Conservation (phyloP, 805 yeast species). For the Suhomyces pyralidae region DNA sequence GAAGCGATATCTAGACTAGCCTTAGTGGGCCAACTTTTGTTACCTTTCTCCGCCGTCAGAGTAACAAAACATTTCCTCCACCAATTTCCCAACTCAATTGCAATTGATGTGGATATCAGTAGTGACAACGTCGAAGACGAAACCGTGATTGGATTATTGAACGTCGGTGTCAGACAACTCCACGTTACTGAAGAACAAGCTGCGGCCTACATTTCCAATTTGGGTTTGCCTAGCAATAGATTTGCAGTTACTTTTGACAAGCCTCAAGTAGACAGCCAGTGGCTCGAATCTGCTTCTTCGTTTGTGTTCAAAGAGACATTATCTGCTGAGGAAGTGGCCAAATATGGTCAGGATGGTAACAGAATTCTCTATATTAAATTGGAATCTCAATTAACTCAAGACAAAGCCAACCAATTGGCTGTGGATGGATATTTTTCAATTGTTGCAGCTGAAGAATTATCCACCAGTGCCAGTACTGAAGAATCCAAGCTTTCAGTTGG, state of each 20-base stretch:
- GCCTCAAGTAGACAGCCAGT: constrained; percentile 6
- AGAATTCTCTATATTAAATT: constrained; percentile 24
- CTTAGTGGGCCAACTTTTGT: constrained; percentile 33
- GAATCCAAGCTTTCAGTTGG: constrained; percentile 33
- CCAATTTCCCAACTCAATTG: constrained; percentile 28
- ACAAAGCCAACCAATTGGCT: constrained; percentile 25
- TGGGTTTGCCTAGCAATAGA: constrained; percentile 54
- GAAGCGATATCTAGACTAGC: constrained; percentile 21
- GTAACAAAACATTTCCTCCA: constrained; percentile 30
- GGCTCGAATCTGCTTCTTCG: constrained; percentile 17
- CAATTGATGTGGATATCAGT: constrained; percentile 31
- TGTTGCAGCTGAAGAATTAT: constrained; percentile 22
- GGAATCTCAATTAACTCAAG: constrained; percentile 15
- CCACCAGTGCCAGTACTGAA: constrained; percentile 22
- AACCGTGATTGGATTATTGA: constrained; percentile 43
- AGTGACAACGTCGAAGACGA: constrained; percentile 36
- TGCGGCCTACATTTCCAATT: constrained; percentile 25
- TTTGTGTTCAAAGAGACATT: constrained; percentile 20
- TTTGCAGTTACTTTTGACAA: constrained; percentile 29
- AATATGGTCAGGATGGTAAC: constrained; percentile 24
- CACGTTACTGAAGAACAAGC: constrained; percentile 34
- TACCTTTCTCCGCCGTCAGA: constrained; percentile 26
- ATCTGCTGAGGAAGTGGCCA: constrained; percentile 15
- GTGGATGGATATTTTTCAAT: constrained; percentile 35
- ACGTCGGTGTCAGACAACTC: constrained; percentile 55